Conservation (phyloP, 1,139 yeast species). For the Yamadazyma sp. region DNA sequence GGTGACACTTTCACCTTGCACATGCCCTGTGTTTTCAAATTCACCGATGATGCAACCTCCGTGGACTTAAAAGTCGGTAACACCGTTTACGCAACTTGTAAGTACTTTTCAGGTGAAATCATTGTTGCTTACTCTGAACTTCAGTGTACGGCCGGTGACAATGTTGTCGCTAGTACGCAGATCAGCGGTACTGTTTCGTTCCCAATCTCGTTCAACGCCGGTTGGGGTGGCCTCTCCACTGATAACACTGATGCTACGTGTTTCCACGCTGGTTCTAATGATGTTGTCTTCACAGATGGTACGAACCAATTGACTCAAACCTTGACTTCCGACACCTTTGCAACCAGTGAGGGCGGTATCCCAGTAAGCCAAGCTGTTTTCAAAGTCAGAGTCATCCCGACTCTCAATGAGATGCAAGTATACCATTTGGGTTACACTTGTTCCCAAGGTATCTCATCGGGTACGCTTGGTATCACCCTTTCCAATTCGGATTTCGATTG, state of each 20-base stretch:
- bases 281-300: conserved; percentile 31
- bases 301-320: conserved; percentile 17
- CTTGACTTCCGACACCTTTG: conserved; percentile 9
- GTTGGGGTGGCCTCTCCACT: conserved; percentile 19
- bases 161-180: conserved; percentile 13
- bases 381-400: conserved; percentile 17
- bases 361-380: background rate
- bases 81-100: conserved; percentile 27
- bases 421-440: conserved; percentile 23
- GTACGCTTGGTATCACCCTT: conserved; percentile 22
- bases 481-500: conserved; percentile 21
- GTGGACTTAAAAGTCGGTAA: conserved; percentile 20
- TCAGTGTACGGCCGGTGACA: conserved; percentile 22
- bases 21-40: conserved; percentile 33
- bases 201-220: conserved; percentile 29
- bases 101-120: conserved; percentile 22
- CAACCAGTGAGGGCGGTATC: background rate
- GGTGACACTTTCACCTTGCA: conserved; percentile 34
- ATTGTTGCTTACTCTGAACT: conserved; percentile 24
- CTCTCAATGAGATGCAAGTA: conserved; percentile 17
- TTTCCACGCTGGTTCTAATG: conserved; percentile 24
- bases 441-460: conserved; percentile 23
- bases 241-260: conserved; percentile 23
- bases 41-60: conserved; percentile 19
- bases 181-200: conserved; percentile 25